These are phyloP conservation scores for Globisporangium alternatum DNA, from an alignment of 352 stramenopile genomes.

Conservation along the genomic window DNA sequence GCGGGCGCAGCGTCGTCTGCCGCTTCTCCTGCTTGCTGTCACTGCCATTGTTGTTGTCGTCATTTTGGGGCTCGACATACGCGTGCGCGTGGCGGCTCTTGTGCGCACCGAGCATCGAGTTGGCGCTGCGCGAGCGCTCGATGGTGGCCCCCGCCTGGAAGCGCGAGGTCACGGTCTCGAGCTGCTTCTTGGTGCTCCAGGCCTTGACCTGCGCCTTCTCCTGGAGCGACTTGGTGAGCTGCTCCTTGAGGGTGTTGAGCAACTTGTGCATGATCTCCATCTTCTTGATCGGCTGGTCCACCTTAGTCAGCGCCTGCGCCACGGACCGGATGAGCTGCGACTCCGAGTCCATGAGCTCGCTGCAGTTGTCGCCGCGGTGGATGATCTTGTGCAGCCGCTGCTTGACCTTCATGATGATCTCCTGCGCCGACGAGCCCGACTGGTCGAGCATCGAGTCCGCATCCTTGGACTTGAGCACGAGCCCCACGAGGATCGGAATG, in stretches of 20 bases:
- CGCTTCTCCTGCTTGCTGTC: slow-evolving; percentile 32
- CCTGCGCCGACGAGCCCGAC: slow-evolving; percentile 93
- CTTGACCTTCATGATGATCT: slow-evolving; percentile 90
- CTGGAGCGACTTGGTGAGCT: slow-evolving; percentile 76
- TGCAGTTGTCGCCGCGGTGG: slow-evolving; percentile 78
- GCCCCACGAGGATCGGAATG: slow-evolving; percentile 97
- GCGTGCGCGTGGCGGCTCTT: slow-evolving; percentile 54
- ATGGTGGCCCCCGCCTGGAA: slow-evolving; percentile 30
- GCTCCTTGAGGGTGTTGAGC: slow-evolving; percentile 93
- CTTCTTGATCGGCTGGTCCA: slow-evolving; percentile 94
- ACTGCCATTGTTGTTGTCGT: slow-evolving; percentile 20
- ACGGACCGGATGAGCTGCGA: slow-evolving; percentile 81
- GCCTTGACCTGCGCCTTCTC: slow-evolving; percentile 68
- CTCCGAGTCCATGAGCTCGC: slow-evolving; percentile 70
- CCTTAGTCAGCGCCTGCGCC: slow-evolving; percentile 64
- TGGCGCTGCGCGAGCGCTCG: slow-evolving; percentile 67
- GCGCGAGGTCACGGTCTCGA: slow-evolving; percentile 32
- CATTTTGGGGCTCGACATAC: slow-evolving; percentile 38
- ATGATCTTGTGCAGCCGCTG: slow-evolving; percentile 87
- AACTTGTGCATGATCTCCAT: slow-evolving; percentile 90
- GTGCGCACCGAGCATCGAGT: slow-evolving; percentile 36
- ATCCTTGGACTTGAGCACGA: slow-evolving; percentile 89
- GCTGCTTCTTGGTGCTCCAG: slow-evolving; percentile 42
- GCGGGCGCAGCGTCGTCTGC: slow-evolving; percentile 12
- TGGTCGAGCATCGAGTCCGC: slow-evolving; percentile 98